These are phyloP conservation scores for Exophiala aquamarina DNA, from an alignment of 2,329 filamentous ascomycete species.

Conservation along the genomic window DNA sequence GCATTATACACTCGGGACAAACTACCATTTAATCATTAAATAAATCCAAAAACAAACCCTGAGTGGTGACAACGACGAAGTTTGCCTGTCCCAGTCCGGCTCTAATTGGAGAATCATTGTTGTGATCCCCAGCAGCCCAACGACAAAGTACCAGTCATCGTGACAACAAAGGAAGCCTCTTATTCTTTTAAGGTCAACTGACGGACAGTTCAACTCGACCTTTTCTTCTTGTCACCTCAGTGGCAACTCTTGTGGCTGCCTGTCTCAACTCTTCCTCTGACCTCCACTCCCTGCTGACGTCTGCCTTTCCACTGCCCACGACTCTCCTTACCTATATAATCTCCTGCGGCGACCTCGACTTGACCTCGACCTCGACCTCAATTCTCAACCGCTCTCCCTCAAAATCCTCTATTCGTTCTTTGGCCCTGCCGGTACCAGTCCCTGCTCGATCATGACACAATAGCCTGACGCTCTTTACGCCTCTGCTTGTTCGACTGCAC, in stretches of 20 bases:
- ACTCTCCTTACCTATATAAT: constrained; percentile 8
- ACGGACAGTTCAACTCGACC: constrained; percentile 3
- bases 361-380: background rate
- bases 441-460: constrained; percentile 24
- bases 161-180: constrained; percentile 15
- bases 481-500: constrained; percentile 27
- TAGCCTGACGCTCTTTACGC: constrained; percentile 27
- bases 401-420: constrained; percentile 5
- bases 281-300: constrained; percentile 6
- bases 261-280: constrained; percentile 14
- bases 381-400: background rate
- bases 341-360: constrained; percentile 2
- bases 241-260: constrained; percentile 17
- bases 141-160: too few species aligned
- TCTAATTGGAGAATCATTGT: too few species aligned
- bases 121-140: too few species aligned
- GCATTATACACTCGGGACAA: too few species aligned
- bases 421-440: constrained; percentile 23
- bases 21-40: too few species aligned
- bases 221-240: constrained; percentile 11
- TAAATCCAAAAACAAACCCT: too few species aligned
- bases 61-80: too few species aligned
- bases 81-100: too few species aligned
- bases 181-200: too few species aligned
- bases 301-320: constrained; percentile 10